phyloP scores from a whole-genome alignment of 1,284 basidiomycete genomes.

The Anthracocystis panici-leucophaei region DNA sequence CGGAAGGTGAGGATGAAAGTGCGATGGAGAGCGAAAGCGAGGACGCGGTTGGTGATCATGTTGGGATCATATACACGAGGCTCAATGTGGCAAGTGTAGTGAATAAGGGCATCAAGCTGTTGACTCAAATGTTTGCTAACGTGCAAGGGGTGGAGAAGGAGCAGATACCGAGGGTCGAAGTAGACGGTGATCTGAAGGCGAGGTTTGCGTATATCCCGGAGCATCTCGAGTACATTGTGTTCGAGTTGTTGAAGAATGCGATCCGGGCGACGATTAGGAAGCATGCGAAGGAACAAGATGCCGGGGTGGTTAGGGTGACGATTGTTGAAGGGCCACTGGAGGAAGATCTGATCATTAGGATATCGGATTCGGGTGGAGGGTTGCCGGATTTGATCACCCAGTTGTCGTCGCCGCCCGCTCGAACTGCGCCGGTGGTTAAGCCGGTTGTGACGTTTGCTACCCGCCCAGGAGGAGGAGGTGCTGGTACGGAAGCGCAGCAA shows the following conservation, averaged over 20 bases:
- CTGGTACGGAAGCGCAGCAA: neutral
- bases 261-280: constrained; percentile 60
- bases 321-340: constrained; percentile 65
- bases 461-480: neutral
- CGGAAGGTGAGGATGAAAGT: constrained; percentile 14
- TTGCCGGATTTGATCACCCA: constrained; percentile 53
- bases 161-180: constrained; percentile 76
- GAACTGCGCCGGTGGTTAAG: constrained; percentile 4
- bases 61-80: constrained; percentile 86
- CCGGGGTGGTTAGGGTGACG: constrained; percentile 52
- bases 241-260: constrained; percentile 86
- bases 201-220: constrained; percentile 87
- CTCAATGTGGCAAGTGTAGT: constrained; percentile 75
- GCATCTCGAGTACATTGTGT: constrained; percentile 87
- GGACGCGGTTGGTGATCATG: constrained; percentile 72
- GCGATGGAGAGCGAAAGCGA: constrained; percentile 6
- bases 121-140: constrained; percentile 75
- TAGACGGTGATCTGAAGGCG: constrained; percentile 81
- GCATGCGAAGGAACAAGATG: constrained; percentile 30
- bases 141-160: constrained; percentile 71
- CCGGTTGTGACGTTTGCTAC: constrained; percentile 9
- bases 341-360: constrained; percentile 66
- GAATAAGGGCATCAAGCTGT: constrained; percentile 77
- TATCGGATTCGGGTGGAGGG: constrained; percentile 56
- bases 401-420: constrained; percentile 16